A percentile compares a stretch with the other conserved stretches of the same genome.
phyloP scores from a whole-genome alignment of 2,329 filamentous ascomycete species.

The Clonostachys chloroleuca region DNA sequence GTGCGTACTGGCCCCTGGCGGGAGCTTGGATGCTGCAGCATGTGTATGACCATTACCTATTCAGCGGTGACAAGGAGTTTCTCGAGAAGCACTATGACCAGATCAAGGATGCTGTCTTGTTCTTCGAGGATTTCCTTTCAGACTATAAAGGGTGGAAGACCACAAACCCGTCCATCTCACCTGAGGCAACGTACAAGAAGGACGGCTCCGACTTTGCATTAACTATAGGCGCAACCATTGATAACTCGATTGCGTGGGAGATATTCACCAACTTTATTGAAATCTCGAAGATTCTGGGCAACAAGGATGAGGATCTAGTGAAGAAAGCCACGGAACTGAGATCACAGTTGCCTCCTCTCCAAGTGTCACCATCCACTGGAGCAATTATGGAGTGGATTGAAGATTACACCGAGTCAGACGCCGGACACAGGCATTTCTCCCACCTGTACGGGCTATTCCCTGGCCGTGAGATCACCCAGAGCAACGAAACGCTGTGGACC shows the following conservation, averaged over 20 bases:
- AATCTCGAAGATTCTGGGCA: slow-evolving; percentile 3
- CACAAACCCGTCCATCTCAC: slow-evolving; percentile 14
- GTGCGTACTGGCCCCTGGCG: slow-evolving; percentile 3
- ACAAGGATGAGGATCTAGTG: slow-evolving; percentile 2
- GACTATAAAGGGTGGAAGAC: slow-evolving; percentile 11
- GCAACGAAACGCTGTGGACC: neutral
- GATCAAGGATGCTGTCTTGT: slow-evolving; percentile 20
- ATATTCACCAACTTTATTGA: slow-evolving; percentile 4
- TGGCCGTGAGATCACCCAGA: neutral
- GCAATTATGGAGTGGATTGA: slow-evolving; percentile 29
- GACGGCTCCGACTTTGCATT: slow-evolving; percentile 3
- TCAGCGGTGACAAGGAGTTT: slow-evolving; percentile 8
- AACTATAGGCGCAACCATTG: slow-evolving; percentile 4
- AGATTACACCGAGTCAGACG: slow-evolving; percentile 32
- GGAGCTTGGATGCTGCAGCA: slow-evolving; percentile 3
- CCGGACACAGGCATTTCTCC: slow-evolving; percentile 41
- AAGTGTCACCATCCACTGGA: neutral
- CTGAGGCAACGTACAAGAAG: neutral
- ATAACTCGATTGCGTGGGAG: slow-evolving; percentile 8
- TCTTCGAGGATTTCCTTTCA: slow-evolving; percentile 14
- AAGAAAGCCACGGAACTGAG: slow-evolving; percentile 3
- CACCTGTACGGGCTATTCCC: neutral
- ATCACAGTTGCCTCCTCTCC: neutral
- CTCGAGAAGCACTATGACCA: slow-evolving; percentile 18
- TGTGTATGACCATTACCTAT: slow-evolving; percentile 1